Conservation (phyloP, 495 filamentous ascomycete genomes). For the Collariella sp. region DNA sequence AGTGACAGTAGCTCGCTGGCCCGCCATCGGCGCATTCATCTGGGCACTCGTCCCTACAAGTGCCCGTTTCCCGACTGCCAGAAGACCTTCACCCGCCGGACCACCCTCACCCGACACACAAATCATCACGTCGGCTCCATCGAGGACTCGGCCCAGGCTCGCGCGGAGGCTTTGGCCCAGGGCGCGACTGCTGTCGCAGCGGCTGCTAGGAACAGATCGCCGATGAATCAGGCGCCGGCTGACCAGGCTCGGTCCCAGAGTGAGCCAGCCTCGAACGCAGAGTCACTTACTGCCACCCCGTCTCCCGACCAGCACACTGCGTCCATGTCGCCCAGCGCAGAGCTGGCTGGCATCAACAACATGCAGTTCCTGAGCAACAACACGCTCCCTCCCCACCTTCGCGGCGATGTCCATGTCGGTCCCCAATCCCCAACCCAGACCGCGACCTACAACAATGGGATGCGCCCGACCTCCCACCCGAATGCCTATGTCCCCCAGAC, state of each 20-base stretch:
- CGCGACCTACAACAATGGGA: slow-evolving; percentile 50
- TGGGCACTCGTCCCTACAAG: slow-evolving; percentile 92
- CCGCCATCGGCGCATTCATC: slow-evolving; percentile 89
- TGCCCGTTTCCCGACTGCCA: slow-evolving; percentile 96
- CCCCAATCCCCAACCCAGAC: slow-evolving; percentile 58
- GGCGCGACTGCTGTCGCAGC: slow-evolving; percentile 46
- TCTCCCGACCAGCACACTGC: slow-evolving; percentile 70
- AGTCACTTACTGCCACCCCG: slow-evolving; percentile 76
- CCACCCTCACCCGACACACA: slow-evolving; percentile 90
- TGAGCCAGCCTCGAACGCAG: slow-evolving; percentile 68
- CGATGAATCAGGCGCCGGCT: too few relatives aligned
- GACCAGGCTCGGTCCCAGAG: slow-evolving; percentile 50
- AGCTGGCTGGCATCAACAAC: slow-evolving; percentile 62
- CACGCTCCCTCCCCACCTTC: slow-evolving; percentile 74
- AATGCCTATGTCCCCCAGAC: slow-evolving; percentile 70
- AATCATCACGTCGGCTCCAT: slow-evolving; percentile 94
- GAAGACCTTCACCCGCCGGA: slow-evolving; percentile 95
- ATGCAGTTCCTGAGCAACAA: slow-evolving; percentile 67
- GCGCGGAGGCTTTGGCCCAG: slow-evolving; percentile 57
- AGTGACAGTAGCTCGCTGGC: slow-evolving; percentile 95
- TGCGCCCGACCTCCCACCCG: slow-evolving; percentile 67
- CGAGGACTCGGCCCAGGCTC: slow-evolving; percentile 84
- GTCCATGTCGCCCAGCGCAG: slow-evolving; percentile 70
- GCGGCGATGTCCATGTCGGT: slow-evolving; percentile 58
- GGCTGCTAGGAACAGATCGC: slow-evolving; percentile 40